phyloP scores from a whole-genome alignment of 2,329 filamentous ascomycete species.

The Fusarium pseudonygamai region DNA sequence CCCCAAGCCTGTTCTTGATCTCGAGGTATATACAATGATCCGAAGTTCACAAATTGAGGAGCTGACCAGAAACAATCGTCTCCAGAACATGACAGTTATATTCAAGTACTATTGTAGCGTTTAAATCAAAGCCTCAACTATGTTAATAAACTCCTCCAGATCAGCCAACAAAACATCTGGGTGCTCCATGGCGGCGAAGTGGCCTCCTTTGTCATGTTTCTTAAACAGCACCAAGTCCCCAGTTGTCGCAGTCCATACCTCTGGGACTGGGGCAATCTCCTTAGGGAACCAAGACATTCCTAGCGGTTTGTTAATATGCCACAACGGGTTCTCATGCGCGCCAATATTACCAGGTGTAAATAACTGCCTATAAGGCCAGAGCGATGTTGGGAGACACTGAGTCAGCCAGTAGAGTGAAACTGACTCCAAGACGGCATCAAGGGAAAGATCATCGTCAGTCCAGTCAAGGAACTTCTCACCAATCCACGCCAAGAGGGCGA shows the following conservation, averaged over 20 bases:
- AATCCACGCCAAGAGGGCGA: neutral
- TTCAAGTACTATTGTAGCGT: fast-evolving
- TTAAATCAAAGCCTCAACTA: neutral
- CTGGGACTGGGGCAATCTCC: neutral
- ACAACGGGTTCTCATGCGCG: neutral
- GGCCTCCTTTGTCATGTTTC: neutral
- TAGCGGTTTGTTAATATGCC: neutral
- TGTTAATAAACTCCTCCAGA: neutral
- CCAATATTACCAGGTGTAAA: neutral
- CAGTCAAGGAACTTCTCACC: neutral
- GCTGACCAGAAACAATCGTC: no score
- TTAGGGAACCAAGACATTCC: neutral
- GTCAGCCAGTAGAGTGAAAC: neutral
- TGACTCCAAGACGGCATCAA: neutral
- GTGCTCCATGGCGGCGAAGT: neutral
- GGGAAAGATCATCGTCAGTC: neutral
- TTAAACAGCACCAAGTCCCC: neutral
- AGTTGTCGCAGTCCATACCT: neutral
- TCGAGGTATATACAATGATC: neutral
- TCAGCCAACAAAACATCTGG: neutral
- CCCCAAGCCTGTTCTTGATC: neutral
- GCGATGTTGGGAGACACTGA: neutral
- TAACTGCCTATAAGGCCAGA: neutral
- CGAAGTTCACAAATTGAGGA: fast-evolving
- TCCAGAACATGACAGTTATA: no score